phyloP scores from a whole-genome alignment of 2,329 filamentous ascomycete species.

The Colletotrichum eremochloae region DNA sequence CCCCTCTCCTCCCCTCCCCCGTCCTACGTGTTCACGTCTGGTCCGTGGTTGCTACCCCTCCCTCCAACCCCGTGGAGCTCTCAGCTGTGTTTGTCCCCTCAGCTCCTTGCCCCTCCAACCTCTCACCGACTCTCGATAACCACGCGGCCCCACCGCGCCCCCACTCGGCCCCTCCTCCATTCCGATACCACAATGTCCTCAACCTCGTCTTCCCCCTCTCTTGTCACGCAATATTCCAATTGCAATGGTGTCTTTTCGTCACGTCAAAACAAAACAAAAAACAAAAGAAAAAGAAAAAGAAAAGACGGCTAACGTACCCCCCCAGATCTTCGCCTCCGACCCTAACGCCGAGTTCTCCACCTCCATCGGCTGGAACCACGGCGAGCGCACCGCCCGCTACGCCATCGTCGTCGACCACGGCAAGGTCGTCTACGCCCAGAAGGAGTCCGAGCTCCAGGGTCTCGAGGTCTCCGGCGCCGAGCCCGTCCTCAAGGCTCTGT shows the following conservation, averaged over 20 bases:
- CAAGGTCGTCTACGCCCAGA: constrained; percentile 85
- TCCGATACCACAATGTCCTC: constrained; percentile 16
- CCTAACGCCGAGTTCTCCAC: constrained; percentile 77
- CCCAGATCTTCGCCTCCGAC: constrained; percentile 82
- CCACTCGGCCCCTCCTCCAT: constrained; percentile 35
- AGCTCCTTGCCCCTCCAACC: neutral
- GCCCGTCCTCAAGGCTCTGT: constrained; percentile 68
- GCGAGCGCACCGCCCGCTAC: constrained; percentile 82
- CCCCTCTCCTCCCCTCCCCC: no score
- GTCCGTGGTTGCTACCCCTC: neutral
- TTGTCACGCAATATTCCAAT: constrained; percentile 8
- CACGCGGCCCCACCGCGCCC: constrained; percentile 9
- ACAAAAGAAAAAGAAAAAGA: rapidly evolving
- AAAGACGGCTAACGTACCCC: constrained; percentile 31
- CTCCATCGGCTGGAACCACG: constrained; percentile 81
- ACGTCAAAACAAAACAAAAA: no score
- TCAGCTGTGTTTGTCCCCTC: neutral
- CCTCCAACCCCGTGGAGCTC: constrained; percentile 26
- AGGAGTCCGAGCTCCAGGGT: constrained; percentile 68
- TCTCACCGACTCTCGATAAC: constrained; percentile 40
- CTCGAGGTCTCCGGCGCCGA: constrained; percentile 66
- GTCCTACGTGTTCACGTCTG: neutral
- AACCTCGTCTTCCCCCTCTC: neutral
- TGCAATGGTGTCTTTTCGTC: neutral
- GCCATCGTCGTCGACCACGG: constrained; percentile 87